phyloP scores from a whole-genome alignment of 2,329 filamentous ascomycete species.

The Botrytis fragariae region DNA sequence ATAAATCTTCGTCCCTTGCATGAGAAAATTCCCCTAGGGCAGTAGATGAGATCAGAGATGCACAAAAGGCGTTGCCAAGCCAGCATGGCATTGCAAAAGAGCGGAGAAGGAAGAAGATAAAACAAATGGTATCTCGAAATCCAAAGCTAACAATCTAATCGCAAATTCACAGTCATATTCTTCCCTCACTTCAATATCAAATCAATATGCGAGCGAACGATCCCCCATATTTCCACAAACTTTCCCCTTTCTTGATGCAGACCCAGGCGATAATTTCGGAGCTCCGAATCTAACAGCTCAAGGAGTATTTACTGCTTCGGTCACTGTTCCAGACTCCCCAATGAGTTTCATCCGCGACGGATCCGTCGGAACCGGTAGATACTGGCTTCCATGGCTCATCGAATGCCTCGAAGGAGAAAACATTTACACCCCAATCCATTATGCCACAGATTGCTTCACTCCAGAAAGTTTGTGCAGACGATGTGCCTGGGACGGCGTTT shows the following conservation, averaged over 20 bases:
- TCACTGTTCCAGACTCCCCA: constrained; percentile 67
- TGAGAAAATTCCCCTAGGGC: neutral
- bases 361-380: constrained; percentile 60
- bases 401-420: constrained; percentile 73
- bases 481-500: constrained; percentile 56
- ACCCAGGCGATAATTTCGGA: too few relatives aligned
- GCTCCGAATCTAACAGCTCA: constrained; percentile 23
- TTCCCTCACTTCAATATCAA: neutral
- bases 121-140: constrained; percentile 10
- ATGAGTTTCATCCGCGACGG: constrained; percentile 60
- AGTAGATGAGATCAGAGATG: constrained; percentile 3
- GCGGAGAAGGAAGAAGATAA: neutral
- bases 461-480: constrained; percentile 60
- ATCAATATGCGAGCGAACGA: constrained; percentile 1
- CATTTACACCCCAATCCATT: constrained; percentile 63
- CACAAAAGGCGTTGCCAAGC: constrained; percentile 3
- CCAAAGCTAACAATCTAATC: constrained; percentile 12
- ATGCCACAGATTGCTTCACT: constrained; percentile 61
- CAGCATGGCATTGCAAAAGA: neutral
- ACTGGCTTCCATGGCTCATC: constrained; percentile 71
- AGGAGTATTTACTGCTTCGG: constrained; percentile 52
- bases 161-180: neutral
- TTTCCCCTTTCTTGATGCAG: neutral
- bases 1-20: neutral
- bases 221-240: neutral